Conservation (phyloP, 495 filamentous ascomycete genomes). For the Trichoderma erinaceum region DNA sequence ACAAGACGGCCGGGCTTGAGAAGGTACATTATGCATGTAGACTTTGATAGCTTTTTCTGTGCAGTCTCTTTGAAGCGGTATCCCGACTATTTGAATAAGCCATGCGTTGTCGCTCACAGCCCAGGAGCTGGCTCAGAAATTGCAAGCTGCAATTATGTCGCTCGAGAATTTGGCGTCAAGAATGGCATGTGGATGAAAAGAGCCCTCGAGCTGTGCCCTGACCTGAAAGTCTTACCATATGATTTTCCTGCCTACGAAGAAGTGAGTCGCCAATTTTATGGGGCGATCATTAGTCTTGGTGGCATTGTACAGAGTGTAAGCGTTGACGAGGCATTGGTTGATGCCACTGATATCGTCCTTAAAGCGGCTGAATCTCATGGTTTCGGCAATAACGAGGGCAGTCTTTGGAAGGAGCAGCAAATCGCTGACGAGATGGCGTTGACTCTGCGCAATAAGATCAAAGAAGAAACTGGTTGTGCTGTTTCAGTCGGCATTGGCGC, state of each 20-base stretch:
- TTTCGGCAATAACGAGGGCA: conserved; percentile 60
- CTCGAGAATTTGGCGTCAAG: conserved; percentile 76
- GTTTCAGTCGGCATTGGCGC: conserved; percentile 93
- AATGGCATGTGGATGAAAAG: conserved; percentile 99
- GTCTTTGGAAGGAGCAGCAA: conserved; percentile 72
- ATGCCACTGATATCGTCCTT: conserved; percentile 63
- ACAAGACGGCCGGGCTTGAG: conserved; percentile 52
- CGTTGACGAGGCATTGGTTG: conserved; percentile 86
- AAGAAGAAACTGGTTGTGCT: conserved; percentile 68
- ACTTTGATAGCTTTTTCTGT: conserved; percentile 97
- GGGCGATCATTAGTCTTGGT: conserved; percentile 68
- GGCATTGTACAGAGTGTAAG: conserved; percentile 92
- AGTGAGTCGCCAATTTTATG: conserved; percentile 82
- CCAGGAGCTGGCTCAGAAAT: conserved; percentile 84
- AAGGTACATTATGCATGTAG: conserved; percentile 87
- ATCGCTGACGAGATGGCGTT: conserved; percentile 70
- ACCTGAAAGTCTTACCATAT: conserved; percentile 80
- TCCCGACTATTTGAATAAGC: conserved; percentile 72
- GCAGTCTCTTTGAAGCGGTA: conserved; percentile 75
- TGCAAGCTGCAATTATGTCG: conserved; percentile 93
- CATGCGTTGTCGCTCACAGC: conserved; percentile 84
- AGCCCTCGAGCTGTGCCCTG: conserved; percentile 74
- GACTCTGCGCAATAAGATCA: conserved; percentile 59
- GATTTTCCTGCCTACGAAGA: conserved; percentile 94
- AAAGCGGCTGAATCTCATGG: conserved; percentile 62